Conservation (phyloP, 2,329 filamentous ascomycete genomes). For the Clonostachys byssicola region DNA sequence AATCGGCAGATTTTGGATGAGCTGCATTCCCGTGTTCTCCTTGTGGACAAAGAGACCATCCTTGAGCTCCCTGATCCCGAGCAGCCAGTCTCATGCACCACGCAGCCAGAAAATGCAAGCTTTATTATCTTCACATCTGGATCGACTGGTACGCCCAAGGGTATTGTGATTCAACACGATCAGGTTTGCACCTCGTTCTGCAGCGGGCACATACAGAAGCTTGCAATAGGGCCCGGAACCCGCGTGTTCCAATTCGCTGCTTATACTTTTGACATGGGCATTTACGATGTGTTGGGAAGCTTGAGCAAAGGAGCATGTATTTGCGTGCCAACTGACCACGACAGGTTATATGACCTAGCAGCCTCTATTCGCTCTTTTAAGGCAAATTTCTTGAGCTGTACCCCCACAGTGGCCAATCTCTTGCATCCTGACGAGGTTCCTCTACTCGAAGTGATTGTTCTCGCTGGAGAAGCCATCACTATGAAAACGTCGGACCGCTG, state of each 20-base stretch:
- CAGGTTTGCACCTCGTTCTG: conserved; percentile 3
- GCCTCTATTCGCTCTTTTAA: neutral
- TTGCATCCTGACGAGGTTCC: conserved; percentile 2
- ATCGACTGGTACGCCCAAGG: conserved; percentile 8
- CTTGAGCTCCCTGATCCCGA: neutral
- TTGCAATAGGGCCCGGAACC: conserved; percentile 17
- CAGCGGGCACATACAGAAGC: neutral
- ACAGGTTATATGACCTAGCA: conserved; percentile 5
- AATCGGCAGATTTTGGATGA: too few relatives aligned
- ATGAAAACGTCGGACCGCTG: conserved; percentile 8
- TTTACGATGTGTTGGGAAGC: conserved; percentile 18
- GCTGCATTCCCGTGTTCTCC: neutral
- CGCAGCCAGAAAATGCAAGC: conserved; percentile 1
- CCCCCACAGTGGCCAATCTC: conserved; percentile 2
- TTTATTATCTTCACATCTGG: conserved; percentile 9
- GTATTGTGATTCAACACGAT: conserved; percentile 7
- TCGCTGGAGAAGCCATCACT: conserved; percentile 8
- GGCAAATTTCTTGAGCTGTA: neutral
- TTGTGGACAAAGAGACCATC: neutral
- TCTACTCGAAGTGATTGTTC: conserved; percentile 2
- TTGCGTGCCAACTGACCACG: conserved; percentile 11
- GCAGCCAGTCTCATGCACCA: neutral
- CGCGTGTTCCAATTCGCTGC: conserved; percentile 48
- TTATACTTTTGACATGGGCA: conserved; percentile 44
- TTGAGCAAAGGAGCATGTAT: conserved; percentile 11